phyloP scores from a whole-genome alignment of 2,329 filamentous ascomycete genomes.

The Chrysosporium queenslandicum region DNA sequence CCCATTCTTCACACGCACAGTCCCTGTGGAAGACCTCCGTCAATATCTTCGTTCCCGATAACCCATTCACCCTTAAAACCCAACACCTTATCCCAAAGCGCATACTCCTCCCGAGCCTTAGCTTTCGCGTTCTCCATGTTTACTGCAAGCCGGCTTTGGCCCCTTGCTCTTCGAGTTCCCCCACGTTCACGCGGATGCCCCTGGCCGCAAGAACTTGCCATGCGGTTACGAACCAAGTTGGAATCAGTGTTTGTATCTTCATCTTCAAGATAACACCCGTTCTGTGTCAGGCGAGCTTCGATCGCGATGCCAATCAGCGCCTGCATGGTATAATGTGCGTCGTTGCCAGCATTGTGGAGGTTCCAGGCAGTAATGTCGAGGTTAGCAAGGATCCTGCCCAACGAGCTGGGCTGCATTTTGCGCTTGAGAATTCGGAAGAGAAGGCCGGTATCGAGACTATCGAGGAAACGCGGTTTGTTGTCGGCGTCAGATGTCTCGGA shows the following conservation, averaged over 20 bases:
- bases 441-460: slow-evolving; percentile 61
- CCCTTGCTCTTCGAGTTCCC: slow-evolving; percentile 18
- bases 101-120: slow-evolving; percentile 20
- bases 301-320: slow-evolving; percentile 57
- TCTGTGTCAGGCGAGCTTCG: slow-evolving; percentile 20
- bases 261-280: not conserved
- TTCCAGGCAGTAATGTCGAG: slow-evolving; percentile 54
- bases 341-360: slow-evolving; percentile 81
- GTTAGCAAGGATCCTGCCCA: slow-evolving; percentile 53
- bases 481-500: not conserved
- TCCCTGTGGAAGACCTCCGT: slow-evolving; percentile 17
- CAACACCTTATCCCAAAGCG: slow-evolving; percentile 20
- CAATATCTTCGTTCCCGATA: slow-evolving; percentile 17
- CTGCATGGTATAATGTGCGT: slow-evolving; percentile 68
- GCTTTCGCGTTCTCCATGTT: slow-evolving; percentile 14
- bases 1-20: not conserved
- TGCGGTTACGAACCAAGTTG: not conserved
- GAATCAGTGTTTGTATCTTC: not conserved
- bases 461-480: slow-evolving; percentile 37
- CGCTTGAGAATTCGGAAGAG: slow-evolving; percentile 57
- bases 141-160: slow-evolving; percentile 18
- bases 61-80: slow-evolving; percentile 16
- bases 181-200: slow-evolving; percentile 9
- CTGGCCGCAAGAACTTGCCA: not conserved
- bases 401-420: slow-evolving; percentile 44